phyloP scores from a whole-genome alignment of 768 basidiomycete species.

The Tulasnella sp. region DNA sequence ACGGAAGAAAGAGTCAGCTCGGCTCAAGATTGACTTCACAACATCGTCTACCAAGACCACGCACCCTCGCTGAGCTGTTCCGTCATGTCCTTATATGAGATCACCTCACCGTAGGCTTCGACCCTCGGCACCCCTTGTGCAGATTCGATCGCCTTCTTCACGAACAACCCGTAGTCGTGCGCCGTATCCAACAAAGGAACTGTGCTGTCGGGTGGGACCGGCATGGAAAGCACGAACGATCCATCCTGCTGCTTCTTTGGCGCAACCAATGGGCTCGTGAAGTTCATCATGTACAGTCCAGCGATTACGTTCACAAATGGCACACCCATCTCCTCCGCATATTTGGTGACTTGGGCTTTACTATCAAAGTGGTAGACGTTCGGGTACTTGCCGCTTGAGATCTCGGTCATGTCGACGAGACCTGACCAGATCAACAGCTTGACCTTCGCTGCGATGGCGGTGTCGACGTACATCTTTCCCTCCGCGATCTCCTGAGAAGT shows the following conservation, averaged over 20 bases:
- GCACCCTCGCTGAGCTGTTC: no score
- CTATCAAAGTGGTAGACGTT: constrained; percentile 12
- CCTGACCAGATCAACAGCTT: constrained; percentile 19
- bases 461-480: constrained; percentile 19
- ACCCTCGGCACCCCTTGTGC: background rate
- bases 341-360: background rate
- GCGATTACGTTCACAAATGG: no score
- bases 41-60: no score
- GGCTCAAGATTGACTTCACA: no score
- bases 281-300: no score
- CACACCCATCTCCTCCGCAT: background rate
- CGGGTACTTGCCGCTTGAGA: constrained; percentile 12
- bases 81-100: no score
- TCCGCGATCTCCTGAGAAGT: constrained; percentile 11
- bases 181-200: background rate
- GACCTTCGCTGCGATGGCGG: constrained; percentile 16
- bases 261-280: no score
- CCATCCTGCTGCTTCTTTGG: background rate
- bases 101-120: background rate
- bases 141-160: constrained; percentile 5
- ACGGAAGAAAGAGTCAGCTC: no score
- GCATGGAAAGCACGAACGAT: background rate
- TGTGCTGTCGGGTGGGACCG: background rate
- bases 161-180: constrained; percentile 7
- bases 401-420: background rate